Percentiles rank a stretch among this genome's conserved stretches.
Conservation (phyloP, 2,329 filamentous ascomycete genomes). For the Cladosporium sp. region DNA sequence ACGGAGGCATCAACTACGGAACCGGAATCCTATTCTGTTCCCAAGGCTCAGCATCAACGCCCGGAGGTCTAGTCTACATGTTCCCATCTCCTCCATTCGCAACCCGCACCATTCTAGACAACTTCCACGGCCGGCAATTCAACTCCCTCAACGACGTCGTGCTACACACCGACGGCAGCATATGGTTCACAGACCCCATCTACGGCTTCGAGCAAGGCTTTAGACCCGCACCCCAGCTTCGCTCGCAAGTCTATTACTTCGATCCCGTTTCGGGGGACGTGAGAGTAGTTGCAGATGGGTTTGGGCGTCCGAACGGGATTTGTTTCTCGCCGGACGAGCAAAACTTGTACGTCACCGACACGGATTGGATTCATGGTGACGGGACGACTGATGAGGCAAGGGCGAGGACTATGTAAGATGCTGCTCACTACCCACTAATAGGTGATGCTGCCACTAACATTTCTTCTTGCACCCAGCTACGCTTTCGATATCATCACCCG, state of each 20-base stretch:
- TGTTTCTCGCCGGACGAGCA: constrained; percentile 57
- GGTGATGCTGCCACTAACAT: neutral
- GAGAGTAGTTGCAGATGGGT: constrained; percentile 59
- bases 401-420: constrained; percentile 34
- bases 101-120: constrained; percentile 51
- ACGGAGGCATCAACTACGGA: constrained; percentile 52
- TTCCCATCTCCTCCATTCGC: constrained; percentile 26
- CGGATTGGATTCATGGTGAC: constrained; percentile 48
- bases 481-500: constrained; percentile 35
- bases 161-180: constrained; percentile 53
- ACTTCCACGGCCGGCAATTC: constrained; percentile 61
- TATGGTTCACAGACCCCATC: constrained; percentile 66
- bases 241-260: constrained; percentile 60
- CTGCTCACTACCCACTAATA: no score
- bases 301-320: constrained; percentile 58
- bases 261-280: constrained; percentile 53
- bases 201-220: constrained; percentile 63
- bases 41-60: constrained; percentile 29
- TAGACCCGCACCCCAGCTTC: constrained; percentile 53
- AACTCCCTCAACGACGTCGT: constrained; percentile 61
- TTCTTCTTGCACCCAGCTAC: neutral
- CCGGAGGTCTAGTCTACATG: constrained; percentile 31
- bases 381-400: constrained; percentile 31
- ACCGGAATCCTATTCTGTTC: constrained; percentile 37
- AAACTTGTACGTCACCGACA: constrained; percentile 59